Evolutionary conservation across 495 filamentous ascomycete genomes (phyloP), one percentile per base, ranked within the genome.

Genomic region (Clohesyomyces aquaticus): DNA sequence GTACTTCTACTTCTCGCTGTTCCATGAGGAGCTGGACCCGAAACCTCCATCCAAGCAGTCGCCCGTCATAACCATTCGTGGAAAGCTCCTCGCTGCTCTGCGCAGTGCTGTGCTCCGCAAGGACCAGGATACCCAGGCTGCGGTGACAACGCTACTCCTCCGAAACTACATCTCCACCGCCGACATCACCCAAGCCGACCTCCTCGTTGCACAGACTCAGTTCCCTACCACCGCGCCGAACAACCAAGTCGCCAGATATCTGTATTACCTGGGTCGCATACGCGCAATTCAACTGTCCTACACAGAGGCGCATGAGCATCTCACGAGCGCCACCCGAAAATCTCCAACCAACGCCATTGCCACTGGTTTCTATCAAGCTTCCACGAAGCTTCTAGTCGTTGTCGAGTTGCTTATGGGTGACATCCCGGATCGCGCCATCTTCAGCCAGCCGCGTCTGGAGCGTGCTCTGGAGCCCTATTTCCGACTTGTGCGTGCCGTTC

Each of bases 391-490:
- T 35, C 77, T 97, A 61, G 85, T 97, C 6, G 91, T 98, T 10
- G 95, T 98, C 9, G 94, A 98, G 77, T 80, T 98, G 59, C 81
- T 98, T 46, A 98, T 98, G 95, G 94, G 94, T 53, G 94, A 98
- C 76, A 98, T 98, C 65, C 94, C 94, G 27, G 93, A 98, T 71
- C 90, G 94, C 57, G 85, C 90, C 2, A 86, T 92, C 58, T 98
- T 98, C 86, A 91, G 94, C 38, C 87, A 91, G 66, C 83, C 91
- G 3, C 85, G 81, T 59, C 85, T 98, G 72, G 94, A 97, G 75
- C 82, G 85, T 59, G 86, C 94, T 25, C 82, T 98, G 65, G 86
- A 90, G 63, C 93, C 94, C 2, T 98, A 98, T 79, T 87, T 98
- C 71, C 79, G 90, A 42, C 88, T 98, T 43, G 90, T 96, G 1